Base-by-base conservation (phyloP, 2,329 filamentous ascomycete species). In the Hypoxylon rubiginosum region DNA sequence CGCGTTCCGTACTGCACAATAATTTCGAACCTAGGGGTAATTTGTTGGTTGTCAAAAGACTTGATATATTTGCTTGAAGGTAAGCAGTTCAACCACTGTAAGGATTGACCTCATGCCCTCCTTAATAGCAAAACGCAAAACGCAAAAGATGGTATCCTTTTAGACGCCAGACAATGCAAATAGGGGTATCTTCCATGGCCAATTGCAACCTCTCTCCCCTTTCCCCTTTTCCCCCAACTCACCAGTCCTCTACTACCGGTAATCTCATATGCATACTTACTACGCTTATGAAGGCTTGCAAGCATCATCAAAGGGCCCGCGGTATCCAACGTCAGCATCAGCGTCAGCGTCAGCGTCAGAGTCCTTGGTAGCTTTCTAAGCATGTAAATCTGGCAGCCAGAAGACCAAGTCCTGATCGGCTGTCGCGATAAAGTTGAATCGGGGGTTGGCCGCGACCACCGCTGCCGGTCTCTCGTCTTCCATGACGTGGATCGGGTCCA, bases 351-450 rank as follows among this genome's bases (percentile, higher is more conserved):
- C 24, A 21, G 9, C 19, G 9, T 26, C 24, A 11, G n/a, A 10
- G 24, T 11, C 10, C 32, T 5, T 28, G 4, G 28, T n/a, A 6
- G 28, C 50, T 26, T 67, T 15, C 67, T 79, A 88, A 7, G 81
- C 80, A 72, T 87, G 83, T 46, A 88, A 86, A 76, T 93, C 91
- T 0, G 92, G 92, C 36, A 92, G 79, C 91, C 92, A 94, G 72
- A 94, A 92, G 19, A 92, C 80, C 65, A 93, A 82, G 58, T 97
- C 94, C 75, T 91, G 91, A 73, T 98, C 94, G 3, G 93, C 96
- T 48, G 91, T 96, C 8, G 93, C 94, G 71, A 98, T 86, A 82
- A 97, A 90, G 79, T 98, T 97, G 79, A 91, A 96, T 53, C 94
- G 87, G 26, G 94, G 96, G 76, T 97, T 98, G 78, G 94, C 96